These are phyloP conservation scores for Raphanus sativus DNA, from an alignment of 345 rosid species.

Conservation along the genomic window DNA sequence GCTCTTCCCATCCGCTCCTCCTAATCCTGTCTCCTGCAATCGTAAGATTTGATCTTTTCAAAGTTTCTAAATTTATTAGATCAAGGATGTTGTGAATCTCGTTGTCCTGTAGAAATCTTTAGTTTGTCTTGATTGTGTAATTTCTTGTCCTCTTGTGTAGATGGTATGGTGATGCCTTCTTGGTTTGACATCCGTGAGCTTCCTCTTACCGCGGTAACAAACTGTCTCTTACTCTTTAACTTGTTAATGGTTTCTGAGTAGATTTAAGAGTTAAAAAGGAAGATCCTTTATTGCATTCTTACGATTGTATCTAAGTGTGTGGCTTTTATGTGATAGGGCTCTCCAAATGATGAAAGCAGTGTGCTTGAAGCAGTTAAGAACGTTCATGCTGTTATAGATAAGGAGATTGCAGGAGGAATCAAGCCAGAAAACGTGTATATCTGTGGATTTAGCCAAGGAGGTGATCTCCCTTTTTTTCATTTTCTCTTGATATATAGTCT, in stretches of 20 bases:
- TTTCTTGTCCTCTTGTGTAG: conserved; percentile 42
- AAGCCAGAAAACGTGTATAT: conserved; percentile 63
- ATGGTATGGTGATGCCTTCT: conserved; percentile 86
- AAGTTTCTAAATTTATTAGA: background rate
- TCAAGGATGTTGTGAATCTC: background rate
- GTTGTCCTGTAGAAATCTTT: background rate
- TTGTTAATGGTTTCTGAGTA: background rate
- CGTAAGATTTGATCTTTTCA: background rate
- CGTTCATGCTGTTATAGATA: conserved; percentile 76
- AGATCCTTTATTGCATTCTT: background rate
- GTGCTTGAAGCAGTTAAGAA: conserved; percentile 67
- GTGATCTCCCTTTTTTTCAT: conserved; percentile 35
- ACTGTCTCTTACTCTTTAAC: background rate
- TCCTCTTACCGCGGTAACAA: conserved; percentile 76
- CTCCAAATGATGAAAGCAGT: conserved; percentile 67
- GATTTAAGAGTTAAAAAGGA: background rate
- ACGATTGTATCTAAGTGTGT: background rate
- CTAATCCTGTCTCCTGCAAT: conserved; percentile 70
- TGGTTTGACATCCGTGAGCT: conserved; percentile 94
- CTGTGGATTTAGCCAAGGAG: conserved; percentile 96
- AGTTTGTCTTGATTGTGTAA: background rate
- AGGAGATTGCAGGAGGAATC: conserved; percentile 62
- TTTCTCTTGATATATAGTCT: background rate
- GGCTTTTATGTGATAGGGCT: conserved; percentile 43
- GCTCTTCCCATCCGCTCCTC: conserved; percentile 87